Evolutionary conservation across 1,139 yeast genomes (phyloP).

Genomic region (Taphrina populina): DNA sequence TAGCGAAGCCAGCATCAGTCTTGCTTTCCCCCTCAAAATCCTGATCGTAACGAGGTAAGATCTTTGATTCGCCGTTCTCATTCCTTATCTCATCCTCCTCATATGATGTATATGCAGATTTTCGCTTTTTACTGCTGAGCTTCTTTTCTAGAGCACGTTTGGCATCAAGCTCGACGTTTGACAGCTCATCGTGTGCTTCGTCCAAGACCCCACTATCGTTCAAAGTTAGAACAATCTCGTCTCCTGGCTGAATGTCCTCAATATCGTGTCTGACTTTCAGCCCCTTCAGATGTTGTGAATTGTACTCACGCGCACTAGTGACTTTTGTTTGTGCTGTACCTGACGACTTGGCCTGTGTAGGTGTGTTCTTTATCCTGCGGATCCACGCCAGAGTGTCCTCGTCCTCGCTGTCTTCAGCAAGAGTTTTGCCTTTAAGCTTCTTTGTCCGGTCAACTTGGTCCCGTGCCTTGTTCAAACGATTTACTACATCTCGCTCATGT

Average conservation of each 20-base stretch:
- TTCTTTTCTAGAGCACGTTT: slow-evolving; percentile 45
- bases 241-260: slow-evolving; percentile 48
- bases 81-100: slow-evolving; percentile 40
- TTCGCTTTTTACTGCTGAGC: slow-evolving; percentile 42
- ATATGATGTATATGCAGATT: slow-evolving; percentile 32
- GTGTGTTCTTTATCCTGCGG: slow-evolving; percentile 38
- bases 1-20: slow-evolving; percentile 41
- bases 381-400: slow-evolving; percentile 40
- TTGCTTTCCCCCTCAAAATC: slow-evolving; percentile 38
- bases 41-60: slow-evolving; percentile 42
- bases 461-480: slow-evolving; percentile 36
- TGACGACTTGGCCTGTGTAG: slow-evolving; percentile 23
- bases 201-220: slow-evolving; percentile 59
- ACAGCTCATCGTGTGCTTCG: slow-evolving; percentile 52
- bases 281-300: slow-evolving; percentile 46
- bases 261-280: slow-evolving; percentile 53
- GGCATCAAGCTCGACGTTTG: slow-evolving; percentile 50
- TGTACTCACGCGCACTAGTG: slow-evolving; percentile 36
- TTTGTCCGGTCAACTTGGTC: slow-evolving; percentile 41
- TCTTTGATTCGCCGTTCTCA: slow-evolving; percentile 41
- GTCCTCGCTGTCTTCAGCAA: slow-evolving; percentile 43
- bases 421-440: slow-evolving; percentile 42
- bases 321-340: slow-evolving; percentile 4
- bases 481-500: slow-evolving; percentile 29
- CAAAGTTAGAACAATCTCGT: slow-evolving; percentile 62